Percentiles rank a stretch among this genome's conserved stretches.
Evolutionary conservation across 495 filamentous ascomycete species (phyloP).

Genomic region (Penicillium odoratum): DNA sequence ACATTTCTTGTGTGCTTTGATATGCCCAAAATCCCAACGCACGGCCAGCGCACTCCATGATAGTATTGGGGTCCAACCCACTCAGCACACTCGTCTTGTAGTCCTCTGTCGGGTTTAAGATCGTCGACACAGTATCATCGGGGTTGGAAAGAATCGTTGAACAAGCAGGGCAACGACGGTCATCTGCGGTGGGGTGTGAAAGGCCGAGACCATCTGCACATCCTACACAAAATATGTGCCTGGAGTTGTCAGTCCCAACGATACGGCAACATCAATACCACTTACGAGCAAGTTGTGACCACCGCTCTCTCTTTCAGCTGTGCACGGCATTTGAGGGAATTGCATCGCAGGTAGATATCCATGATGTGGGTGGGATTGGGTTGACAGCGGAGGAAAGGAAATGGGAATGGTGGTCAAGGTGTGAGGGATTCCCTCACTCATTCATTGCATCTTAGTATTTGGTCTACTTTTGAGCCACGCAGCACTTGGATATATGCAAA

Average conservation of each 20-base stretch:
- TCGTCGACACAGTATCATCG: constrained; percentile 74
- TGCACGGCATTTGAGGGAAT: constrained; percentile 75
- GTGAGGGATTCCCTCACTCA: constrained; percentile 11
- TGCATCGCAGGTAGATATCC: constrained; percentile 78
- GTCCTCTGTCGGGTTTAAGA: constrained; percentile 84
- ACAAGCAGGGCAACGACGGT: constrained; percentile 80
- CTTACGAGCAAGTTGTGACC: constrained; percentile 87
- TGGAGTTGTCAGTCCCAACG: constrained; percentile 33
- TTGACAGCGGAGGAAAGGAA: constrained; percentile 3
- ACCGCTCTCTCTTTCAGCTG: constrained; percentile 74
- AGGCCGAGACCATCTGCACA: constrained; percentile 74
- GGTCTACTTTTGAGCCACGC: constrained; percentile 15
- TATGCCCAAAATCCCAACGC: constrained; percentile 89
- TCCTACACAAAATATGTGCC: constrained; percentile 81
- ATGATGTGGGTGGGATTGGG: constrained; percentile 38
- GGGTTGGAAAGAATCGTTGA: constrained; percentile 64
- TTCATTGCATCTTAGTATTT: constrained; percentile 10
- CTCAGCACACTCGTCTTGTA: constrained; percentile 91
- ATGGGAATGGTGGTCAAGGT: constrained; percentile 12
- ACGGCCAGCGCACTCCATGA: constrained; percentile 88
- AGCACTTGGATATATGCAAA: constrained; percentile 11
- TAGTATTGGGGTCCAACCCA: constrained; percentile 76
- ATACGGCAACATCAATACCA: constrained; percentile 2
- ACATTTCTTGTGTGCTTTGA: constrained; percentile 92
- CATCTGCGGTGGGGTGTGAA: constrained; percentile 53